phyloP scores from a whole-genome alignment of 2,329 filamentous ascomycete species.

The Phyllosticta citribraziliensis region DNA sequence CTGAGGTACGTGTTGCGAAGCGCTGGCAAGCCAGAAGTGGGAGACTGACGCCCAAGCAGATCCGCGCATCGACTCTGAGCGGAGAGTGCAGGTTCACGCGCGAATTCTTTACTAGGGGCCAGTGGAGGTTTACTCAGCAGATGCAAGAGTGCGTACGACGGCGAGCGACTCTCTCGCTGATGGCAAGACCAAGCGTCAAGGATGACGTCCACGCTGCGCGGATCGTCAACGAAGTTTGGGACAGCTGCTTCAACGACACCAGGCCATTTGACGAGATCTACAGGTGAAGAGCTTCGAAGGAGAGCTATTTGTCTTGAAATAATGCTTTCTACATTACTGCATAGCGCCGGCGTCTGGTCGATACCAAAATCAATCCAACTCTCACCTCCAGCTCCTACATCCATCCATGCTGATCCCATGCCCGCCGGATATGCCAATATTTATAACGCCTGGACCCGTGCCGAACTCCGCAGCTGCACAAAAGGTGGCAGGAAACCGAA shows the following conservation, averaged over 20 bases:
- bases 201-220: constrained; percentile 78
- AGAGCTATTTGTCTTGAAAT: not conserved
- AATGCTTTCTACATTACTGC: constrained; percentile 4
- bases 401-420: not conserved
- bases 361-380: constrained; percentile 11
- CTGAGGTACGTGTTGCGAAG: constrained; percentile 56
- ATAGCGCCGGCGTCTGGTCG: constrained; percentile 9
- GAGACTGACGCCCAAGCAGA: constrained; percentile 40
- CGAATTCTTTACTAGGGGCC: constrained; percentile 74
- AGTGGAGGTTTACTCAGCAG: constrained; percentile 84
- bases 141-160: constrained; percentile 85
- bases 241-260: constrained; percentile 90
- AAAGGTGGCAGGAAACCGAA: not conserved
- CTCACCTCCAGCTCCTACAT: constrained; percentile 5
- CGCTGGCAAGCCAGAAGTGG: not conserved
- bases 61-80: constrained; percentile 82
- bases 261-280: constrained; percentile 96
- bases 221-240: constrained; percentile 96
- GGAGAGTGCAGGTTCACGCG: constrained; percentile 87
- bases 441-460: not conserved
- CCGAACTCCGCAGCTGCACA: not conserved
- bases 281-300: constrained; percentile 38
- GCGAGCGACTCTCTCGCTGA: constrained; percentile 70
- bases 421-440: not conserved
- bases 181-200: constrained; percentile 67